phyloP scores from a whole-genome alignment of 192 early-diverging fungal species.

The Martensiomyces pterosporus region DNA sequence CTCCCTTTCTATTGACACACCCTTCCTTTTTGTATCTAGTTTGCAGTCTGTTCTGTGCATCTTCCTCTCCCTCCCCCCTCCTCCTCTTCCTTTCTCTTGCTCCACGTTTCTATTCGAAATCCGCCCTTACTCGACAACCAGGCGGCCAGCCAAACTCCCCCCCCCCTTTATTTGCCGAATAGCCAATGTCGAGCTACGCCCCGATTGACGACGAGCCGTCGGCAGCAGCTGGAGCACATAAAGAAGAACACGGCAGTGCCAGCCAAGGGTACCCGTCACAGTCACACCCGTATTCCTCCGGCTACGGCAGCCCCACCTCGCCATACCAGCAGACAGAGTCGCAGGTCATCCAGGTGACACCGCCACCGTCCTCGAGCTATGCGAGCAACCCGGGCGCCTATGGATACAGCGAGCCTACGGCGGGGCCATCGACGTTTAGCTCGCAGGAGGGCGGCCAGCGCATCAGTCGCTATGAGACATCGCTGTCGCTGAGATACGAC shows the following conservation, averaged over 20 bases:
- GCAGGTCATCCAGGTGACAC: constrained; percentile 21
- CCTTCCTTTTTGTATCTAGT: too few relatives aligned
- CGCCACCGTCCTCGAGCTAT: not conserved
- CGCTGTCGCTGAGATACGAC: constrained; percentile 63
- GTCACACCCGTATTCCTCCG: constrained; percentile 38
- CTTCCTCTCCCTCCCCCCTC: too few relatives aligned
- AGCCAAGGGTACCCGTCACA: constrained; percentile 28
- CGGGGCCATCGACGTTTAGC: constrained; percentile 45
- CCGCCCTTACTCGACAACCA: too few relatives aligned
- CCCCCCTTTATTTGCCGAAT: not conserved
- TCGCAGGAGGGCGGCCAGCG: constrained; percentile 52
- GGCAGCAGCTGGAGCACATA: constrained; percentile 2
- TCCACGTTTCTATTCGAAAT: too few relatives aligned
- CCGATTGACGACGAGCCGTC: constrained; percentile 35
- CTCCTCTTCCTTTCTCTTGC: too few relatives aligned
- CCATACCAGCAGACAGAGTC: constrained; percentile 15
- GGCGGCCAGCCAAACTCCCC: too few relatives aligned
- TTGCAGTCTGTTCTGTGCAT: too few relatives aligned
- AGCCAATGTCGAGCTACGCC: constrained; percentile 38
- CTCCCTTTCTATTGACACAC: too few relatives aligned
- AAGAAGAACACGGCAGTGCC: constrained; percentile 12
- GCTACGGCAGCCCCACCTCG: constrained; percentile 5
- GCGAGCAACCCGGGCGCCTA: too few relatives aligned
- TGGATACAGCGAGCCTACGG: constrained; percentile 29
- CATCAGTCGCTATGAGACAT: constrained; percentile 81